Percentiles rank a stretch among this genome's conserved stretches.
Conservation (phyloP, 1,139 yeast genomes). For the Wickerhamomyces sp. region DNA sequence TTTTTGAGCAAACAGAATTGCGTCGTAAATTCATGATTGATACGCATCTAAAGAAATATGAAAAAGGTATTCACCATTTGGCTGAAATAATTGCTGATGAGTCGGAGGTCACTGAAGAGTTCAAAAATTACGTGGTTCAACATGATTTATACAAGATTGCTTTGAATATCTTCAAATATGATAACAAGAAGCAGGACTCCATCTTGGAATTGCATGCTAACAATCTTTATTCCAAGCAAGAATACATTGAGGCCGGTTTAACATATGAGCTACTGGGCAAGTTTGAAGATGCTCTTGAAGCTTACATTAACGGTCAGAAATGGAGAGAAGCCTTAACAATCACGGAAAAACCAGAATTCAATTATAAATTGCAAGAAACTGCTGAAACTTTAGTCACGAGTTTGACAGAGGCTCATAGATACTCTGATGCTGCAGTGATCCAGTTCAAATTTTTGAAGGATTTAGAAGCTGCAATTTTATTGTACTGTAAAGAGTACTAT, state of each 20-base stretch:
- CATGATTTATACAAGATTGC: conserved; percentile 76
- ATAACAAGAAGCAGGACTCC: conserved; percentile 47
- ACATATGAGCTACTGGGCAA: conserved; percentile 67
- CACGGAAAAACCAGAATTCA: conserved; percentile 38
- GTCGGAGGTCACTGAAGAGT: conserved; percentile 48
- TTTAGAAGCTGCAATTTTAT: conserved; percentile 55
- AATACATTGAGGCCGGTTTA: conserved; percentile 70
- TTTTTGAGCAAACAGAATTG: conserved; percentile 62
- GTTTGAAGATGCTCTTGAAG: conserved; percentile 57
- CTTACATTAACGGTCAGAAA: conserved; percentile 62
- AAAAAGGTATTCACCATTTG: conserved; percentile 66
- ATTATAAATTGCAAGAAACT: conserved; percentile 35
- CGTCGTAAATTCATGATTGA: conserved; percentile 79
- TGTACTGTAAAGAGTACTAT: conserved; percentile 70
- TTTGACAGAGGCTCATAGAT: conserved; percentile 66
- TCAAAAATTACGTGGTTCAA: conserved; percentile 63
- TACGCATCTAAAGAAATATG: conserved; percentile 62
- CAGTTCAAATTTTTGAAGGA: conserved; percentile 59
- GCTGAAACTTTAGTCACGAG: conserved; percentile 58
- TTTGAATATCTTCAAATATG: conserved; percentile 55
- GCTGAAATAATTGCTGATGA: conserved; percentile 40
- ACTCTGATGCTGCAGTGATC: conserved; percentile 80
- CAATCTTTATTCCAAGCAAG: conserved; percentile 47
- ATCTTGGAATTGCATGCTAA: conserved; percentile 63
- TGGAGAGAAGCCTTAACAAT: conserved; percentile 85